Evolutionary conservation across 352 stramenopile genomes (phyloP).

Genomic region (Phytophthora brassicae): DNA sequence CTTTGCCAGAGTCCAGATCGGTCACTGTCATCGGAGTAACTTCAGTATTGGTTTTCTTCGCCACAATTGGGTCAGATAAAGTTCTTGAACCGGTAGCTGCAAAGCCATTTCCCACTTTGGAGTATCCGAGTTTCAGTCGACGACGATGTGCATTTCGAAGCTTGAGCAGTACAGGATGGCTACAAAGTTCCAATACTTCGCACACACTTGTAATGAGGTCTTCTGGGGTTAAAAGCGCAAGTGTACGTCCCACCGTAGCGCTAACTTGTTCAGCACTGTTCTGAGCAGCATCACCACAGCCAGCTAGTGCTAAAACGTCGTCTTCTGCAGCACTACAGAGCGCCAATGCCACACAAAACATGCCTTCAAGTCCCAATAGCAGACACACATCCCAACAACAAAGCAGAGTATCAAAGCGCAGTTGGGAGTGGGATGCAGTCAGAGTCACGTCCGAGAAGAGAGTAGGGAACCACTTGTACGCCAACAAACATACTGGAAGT

Average conservation of each 20-base stretch:
- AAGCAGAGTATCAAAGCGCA: constrained; percentile 76
- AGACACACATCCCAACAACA: constrained; percentile 82
- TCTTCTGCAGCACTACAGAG: constrained; percentile 69
- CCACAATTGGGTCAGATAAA: constrained; percentile 1
- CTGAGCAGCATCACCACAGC: constrained; percentile 19
- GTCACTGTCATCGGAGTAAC: constrained; percentile 55
- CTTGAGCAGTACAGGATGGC: constrained; percentile 74
- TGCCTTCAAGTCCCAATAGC: constrained; percentile 76
- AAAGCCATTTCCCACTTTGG: constrained; percentile 31
- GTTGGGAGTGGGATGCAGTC: constrained; percentile 68
- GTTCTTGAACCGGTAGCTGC: not conserved
- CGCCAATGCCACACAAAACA: constrained; percentile 74
- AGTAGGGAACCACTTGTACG: constrained; percentile 90
- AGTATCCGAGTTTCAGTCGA: constrained; percentile 54
- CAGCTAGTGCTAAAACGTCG: constrained; percentile 44
- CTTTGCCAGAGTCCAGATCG: constrained; percentile 69
- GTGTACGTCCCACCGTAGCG: constrained; percentile 52
- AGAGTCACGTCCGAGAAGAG: constrained; percentile 85
- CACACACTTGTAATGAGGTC: constrained; percentile 78
- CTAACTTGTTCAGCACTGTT: constrained; percentile 68
- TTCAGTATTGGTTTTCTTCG: constrained; percentile 3
- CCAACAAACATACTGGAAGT: constrained; percentile 71
- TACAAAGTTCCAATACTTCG: constrained; percentile 79
- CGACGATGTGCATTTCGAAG: constrained; percentile 75
- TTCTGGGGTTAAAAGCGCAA: constrained; percentile 50